phyloP scores from a whole-genome alignment of 1,284 basidiomycete species.

The Ceratobasidium sp. region DNA sequence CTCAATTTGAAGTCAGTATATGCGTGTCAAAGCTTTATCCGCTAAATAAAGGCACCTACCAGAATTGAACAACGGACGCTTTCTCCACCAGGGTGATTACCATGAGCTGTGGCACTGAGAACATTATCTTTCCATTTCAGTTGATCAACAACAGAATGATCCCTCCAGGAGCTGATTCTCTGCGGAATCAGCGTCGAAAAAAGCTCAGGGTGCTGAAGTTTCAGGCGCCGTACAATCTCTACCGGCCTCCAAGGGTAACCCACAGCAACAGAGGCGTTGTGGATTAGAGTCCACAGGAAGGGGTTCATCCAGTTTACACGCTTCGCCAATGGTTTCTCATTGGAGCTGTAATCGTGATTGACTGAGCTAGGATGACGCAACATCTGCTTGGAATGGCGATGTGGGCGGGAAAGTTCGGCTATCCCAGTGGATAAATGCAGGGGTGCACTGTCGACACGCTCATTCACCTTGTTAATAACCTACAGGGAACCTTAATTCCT shows the following conservation, averaged over 20 bases:
- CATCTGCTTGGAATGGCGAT: neutral
- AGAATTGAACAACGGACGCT: neutral
- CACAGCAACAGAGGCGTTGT: neutral
- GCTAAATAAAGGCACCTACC: neutral
- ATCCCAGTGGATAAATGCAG: neutral
- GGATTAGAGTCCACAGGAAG: constrained; percentile 24
- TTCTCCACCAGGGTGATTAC: neutral
- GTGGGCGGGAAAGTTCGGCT: neutral
- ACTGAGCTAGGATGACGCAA: neutral
- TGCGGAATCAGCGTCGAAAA: constrained; percentile 8
- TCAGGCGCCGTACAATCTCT: neutral
- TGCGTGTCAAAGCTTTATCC: too few species aligned
- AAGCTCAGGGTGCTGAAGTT: neutral
- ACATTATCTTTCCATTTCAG: constrained; percentile 8
- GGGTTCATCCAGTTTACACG: constrained; percentile 11
- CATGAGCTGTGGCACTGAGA: neutral
- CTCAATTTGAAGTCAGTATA: neutral
- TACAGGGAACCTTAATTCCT: neutral
- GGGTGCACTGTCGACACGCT: neutral
- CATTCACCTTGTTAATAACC: neutral
- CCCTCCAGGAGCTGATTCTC: constrained; percentile 16
- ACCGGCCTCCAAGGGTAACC: constrained; percentile 12
- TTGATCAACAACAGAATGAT: neutral
- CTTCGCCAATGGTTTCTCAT: neutral
- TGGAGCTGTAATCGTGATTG: neutral